A percentile compares a stretch with the other conserved stretches of the same genome.
phyloP scores from a whole-genome alignment of 441 rosid genomes.

The Lepidium campestre region DNA sequence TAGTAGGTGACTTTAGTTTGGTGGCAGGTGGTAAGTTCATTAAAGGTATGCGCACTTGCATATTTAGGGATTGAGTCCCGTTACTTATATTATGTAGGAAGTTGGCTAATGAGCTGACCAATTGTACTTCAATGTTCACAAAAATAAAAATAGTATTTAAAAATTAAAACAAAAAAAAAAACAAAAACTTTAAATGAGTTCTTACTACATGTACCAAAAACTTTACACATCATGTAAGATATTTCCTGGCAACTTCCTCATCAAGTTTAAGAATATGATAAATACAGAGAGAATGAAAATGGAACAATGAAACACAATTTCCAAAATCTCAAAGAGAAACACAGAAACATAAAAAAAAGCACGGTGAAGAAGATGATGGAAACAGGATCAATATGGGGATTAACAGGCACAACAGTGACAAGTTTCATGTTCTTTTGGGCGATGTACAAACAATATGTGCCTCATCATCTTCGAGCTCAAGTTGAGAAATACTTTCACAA shows the following conservation, averaged over 20 bases:
- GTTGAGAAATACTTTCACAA: conserved; percentile 7
- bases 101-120: no score
- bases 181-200: no score
- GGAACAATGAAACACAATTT: not conserved
- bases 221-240: not conserved
- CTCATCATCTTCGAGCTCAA: conserved; percentile 27
- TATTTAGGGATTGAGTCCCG: no score
- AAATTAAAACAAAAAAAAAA: no score
- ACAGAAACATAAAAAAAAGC: not conserved
- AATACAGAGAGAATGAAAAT: not conserved
- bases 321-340: conserved; percentile 2
- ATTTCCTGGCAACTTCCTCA: not conserved
- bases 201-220: no score
- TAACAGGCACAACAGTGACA: not conserved
- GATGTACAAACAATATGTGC: not conserved
- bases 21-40: no score
- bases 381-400: not conserved
- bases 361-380: not conserved
- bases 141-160: no score
- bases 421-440: conserved; percentile 15
- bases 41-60: no score
- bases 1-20: no score
- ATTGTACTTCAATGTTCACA: no score
- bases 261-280: not conserved
- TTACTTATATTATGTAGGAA: no score